These are phyloP conservation scores for Stylosanthes scabra DNA, from an alignment of 331 rosid genomes.

Conservation along the genomic window DNA sequence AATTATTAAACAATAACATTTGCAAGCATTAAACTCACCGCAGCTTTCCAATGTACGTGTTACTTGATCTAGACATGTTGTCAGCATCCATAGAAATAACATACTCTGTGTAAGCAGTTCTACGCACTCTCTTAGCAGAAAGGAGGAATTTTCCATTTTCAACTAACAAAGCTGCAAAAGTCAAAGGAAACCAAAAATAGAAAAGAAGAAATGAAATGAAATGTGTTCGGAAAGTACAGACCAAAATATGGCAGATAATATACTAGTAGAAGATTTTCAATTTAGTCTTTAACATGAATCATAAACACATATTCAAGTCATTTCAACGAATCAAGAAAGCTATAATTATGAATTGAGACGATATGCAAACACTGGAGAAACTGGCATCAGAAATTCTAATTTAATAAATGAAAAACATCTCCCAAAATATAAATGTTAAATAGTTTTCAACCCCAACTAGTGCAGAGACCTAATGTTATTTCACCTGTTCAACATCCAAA, in stretches of 20 bases:
- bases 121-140: constrained; percentile 83
- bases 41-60: constrained; percentile 83
- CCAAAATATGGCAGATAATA: background rate
- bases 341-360: background rate
- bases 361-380: background rate
- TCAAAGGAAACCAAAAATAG: background rate
- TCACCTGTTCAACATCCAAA: no score
- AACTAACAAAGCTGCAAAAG: constrained; percentile 72
- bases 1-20: constrained; percentile 12
- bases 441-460: no score
- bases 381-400: constrained; percentile 4
- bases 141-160: constrained; percentile 96
- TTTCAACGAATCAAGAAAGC: background rate
- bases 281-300: constrained; percentile 1
- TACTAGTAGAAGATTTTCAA: background rate
- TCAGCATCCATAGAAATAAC: constrained; percentile 91
- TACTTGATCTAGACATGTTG: constrained; percentile 85
- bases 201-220: background rate
- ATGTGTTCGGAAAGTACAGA: background rate
- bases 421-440: background rate
- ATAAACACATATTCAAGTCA: background rate
- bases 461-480: no score
- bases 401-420: background rate
- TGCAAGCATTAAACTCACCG: constrained; percentile 54
- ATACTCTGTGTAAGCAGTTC: constrained; percentile 87